phyloP scores from a whole-genome alignment of 257 asterid genomes.

The Ilex aquifolium region DNA sequence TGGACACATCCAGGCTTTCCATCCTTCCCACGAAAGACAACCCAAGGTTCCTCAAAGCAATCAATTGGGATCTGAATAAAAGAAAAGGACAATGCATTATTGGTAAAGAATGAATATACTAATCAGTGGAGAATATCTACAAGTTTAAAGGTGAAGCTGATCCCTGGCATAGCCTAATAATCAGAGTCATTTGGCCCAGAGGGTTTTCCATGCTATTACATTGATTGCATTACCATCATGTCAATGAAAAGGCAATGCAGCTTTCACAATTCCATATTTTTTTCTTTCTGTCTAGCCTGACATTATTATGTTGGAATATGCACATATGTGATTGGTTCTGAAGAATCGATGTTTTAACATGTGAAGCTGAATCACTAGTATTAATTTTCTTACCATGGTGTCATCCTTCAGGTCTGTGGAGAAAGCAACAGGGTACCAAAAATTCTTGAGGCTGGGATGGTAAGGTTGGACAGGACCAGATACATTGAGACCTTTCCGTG shows the following conservation, averaged over 20 bases:
- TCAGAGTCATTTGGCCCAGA: too few relatives aligned
- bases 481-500: constrained; percentile 51
- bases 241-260: too few relatives aligned
- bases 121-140: neutral
- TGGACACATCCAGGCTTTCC: constrained; percentile 90
- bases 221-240: too few relatives aligned
- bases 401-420: constrained; percentile 77
- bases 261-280: too few relatives aligned
- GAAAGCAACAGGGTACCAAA: constrained; percentile 96
- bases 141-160: neutral
- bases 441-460: constrained; percentile 56
- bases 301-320: too few relatives aligned
- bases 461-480: constrained; percentile 90
- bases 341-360: too few relatives aligned
- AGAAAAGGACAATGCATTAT: neutral
- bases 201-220: too few relatives aligned
- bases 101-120: neutral
- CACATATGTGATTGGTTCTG: too few relatives aligned
- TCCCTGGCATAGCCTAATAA: neutral
- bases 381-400: constrained; percentile 59
- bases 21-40: constrained; percentile 83
- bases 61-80: constrained; percentile 69
- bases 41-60: constrained; percentile 98
- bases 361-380: too few relatives aligned
- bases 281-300: too few relatives aligned